Percentiles rank a stretch among this genome's conserved stretches.
Evolutionary conservation across 176 grass and related monocot genomes (phyloP).

Genomic region (Neostapfia colusana): DNA sequence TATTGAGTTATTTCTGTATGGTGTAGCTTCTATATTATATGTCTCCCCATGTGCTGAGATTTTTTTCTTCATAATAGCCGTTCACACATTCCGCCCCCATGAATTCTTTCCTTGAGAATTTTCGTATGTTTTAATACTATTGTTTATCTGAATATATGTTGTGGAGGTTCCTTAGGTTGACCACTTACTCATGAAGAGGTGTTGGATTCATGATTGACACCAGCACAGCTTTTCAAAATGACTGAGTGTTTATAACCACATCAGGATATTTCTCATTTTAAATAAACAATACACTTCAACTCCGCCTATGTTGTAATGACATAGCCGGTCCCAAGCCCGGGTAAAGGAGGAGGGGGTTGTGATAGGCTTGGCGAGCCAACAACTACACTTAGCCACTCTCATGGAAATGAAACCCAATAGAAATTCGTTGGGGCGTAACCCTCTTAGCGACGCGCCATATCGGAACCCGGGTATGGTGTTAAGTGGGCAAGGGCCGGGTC

Average conservation of each 20-base stretch:
- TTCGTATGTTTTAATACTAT: not conserved
- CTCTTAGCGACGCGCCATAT: no score
- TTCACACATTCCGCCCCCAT: not conserved
- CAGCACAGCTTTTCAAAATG: not conserved
- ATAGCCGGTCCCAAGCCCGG: no score
- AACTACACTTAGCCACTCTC: no score
- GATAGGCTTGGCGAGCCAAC: no score
- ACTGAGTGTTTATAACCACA: not conserved
- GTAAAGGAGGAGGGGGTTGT: no score
- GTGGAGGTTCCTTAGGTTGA: not conserved
- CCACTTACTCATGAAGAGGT: not conserved
- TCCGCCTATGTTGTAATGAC: no score
- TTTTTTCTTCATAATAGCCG: not conserved
- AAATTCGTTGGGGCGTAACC: no score
- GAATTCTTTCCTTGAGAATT: not conserved
- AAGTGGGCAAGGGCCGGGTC: no score
- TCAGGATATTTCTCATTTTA: not conserved
- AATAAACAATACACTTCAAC: no score
- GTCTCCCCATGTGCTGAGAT: not conserved
- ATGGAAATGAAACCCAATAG: no score
- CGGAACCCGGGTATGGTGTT: no score
- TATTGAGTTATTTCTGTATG: conserved; percentile 3
- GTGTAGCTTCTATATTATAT: not conserved
- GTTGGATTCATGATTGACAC: not conserved
- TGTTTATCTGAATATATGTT: not conserved